Evolutionary conservation across 345 rosid genomes (phyloP), one percentile per base, ranked within the genome.

Genomic region (Tarenaya hassleriana): DNA sequence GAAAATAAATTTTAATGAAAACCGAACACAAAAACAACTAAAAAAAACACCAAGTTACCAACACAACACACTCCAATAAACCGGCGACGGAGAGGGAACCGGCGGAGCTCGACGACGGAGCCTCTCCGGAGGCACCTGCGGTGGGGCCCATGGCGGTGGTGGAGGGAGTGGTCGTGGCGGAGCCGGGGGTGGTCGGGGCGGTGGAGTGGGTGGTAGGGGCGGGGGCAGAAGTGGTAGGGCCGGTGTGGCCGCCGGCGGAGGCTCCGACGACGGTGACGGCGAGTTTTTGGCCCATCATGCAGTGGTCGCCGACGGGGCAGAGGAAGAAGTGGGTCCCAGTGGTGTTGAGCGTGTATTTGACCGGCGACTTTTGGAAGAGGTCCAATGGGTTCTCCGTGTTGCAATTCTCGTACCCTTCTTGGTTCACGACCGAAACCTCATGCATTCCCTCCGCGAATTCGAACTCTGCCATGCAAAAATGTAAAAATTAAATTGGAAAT

Each of bases 361-460:
- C 76, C 0, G 83, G 89, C 19, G 74, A 55, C 4, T 15, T 63
- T 17, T 35, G 37, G 12, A 32, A 24, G 31, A 16, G 35, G n/a
- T 66, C 19, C 33, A 52, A 34, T 4, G 80, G 64, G 37, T 55
- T 73, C 41, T 42, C 56, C 24, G 59, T 61, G 39, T 42, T 58
- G 62, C 88, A 78, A 8, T 54, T 46, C 1, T 55, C 72, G 37
- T 56, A 79, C 21, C 69, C 73, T 20, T 32, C 68, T 68, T 69
- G 11, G 1, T 69, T 69, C 61, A 82, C 81, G 34, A 58, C 55
- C 1, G 79, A 81, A 48, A 78, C 82, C 17, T 78, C 72, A 49
- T 81, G 88, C n/a, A 66, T 50, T 15, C 70, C 80, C 41, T 58
- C 52, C n/a, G 35, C 27, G 56, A 79, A 82, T 17, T 74, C 77